Base-by-base conservation (phyloP, 176 grass and related monocot genomes). In the Eremochloa ophiuroides region DNA sequence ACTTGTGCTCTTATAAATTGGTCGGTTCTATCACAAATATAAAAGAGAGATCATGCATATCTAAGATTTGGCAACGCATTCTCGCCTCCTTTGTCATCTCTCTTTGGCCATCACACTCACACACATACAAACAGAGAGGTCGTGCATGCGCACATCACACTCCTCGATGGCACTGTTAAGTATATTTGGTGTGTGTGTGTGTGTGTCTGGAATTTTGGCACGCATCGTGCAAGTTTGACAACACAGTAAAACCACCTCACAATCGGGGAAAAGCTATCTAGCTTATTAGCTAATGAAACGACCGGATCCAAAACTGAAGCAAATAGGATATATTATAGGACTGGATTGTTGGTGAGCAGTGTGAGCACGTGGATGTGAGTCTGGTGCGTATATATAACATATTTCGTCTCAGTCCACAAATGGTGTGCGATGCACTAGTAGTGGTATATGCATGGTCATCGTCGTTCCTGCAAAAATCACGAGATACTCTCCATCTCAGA, bases 61-160 rank as follows among this genome's bases (percentile, higher is more conserved):
- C 12, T 4, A 33, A n/a, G 42, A 33, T 31, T 53, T 74, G 46
- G 29, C 71, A 47, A 46, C 71, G 18, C 64, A 38, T 67, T n/a
- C n/a, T 38, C 31, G 63, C 33, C 64, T n/a, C 33, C 65, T 13
- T 25, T 38, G 42, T 15, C 22, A 6, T 40, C 14, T 16, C 33
- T 59, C 33, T 75, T 37, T 59, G 23, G n/a, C 60, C 23, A 37
- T 56, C 46, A 22, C 18, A 1, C 10, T 25, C 5, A 43, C 25
- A 69, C 10, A 33, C 60, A 64, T 30, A 9, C 33, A 11, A 0
- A 17, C 5, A 15, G 4, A 8, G 0, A 10, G 7, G 20, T 59
- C 12, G 77, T 82, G 85, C 65, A 58, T 46, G 27, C 16, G 20
- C 80, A 78, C 44, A 64, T 82, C 80, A 53, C 53, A 15, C 12